These are phyloP conservation scores for Citrus mangshanensis DNA, from an alignment of 345 rosid species.

Conservation along the genomic window DNA sequence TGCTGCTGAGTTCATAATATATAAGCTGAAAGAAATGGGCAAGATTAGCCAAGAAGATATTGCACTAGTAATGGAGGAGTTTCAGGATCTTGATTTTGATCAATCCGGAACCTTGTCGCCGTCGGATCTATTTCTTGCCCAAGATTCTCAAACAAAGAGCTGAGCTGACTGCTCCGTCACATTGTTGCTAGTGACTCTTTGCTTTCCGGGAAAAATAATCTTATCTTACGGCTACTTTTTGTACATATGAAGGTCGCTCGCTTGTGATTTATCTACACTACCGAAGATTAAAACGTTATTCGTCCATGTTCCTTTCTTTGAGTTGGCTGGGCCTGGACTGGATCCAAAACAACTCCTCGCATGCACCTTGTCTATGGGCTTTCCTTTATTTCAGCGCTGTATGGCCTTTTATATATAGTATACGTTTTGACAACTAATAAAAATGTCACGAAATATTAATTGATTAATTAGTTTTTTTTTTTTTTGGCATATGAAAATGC, in stretches of 20 bases:
- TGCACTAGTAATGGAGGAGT: conserved; percentile 53
- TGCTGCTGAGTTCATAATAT: conserved; percentile 62
- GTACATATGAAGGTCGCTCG: background rate
- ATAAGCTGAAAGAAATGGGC: conserved; percentile 87
- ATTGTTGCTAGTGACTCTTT: background rate
- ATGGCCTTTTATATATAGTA: too few relatives aligned
- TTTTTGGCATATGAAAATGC: too few relatives aligned
- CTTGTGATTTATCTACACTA: background rate
- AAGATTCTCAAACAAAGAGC: conserved; percentile 17
- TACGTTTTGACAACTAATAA: too few relatives aligned
- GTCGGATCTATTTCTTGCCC: conserved; percentile 40
- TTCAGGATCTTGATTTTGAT: conserved; percentile 69
- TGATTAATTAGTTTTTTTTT: too few relatives aligned
- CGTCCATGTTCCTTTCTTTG: background rate
- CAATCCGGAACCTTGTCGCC: conserved; percentile 44
- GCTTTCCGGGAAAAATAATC: background rate
- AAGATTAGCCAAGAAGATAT: conserved; percentile 77
- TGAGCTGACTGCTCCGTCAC: conserved; percentile 10
- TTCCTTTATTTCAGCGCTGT: too few relatives aligned
- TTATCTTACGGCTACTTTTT: background rate
- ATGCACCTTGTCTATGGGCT: background rate
- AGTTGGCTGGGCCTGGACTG: background rate
- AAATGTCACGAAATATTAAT: too few relatives aligned
- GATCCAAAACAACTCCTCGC: background rate
- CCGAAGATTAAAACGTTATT: background rate